phyloP scores from a whole-genome alignment of 768 basidiomycete genomes.

The Calocybe cyanea region DNA sequence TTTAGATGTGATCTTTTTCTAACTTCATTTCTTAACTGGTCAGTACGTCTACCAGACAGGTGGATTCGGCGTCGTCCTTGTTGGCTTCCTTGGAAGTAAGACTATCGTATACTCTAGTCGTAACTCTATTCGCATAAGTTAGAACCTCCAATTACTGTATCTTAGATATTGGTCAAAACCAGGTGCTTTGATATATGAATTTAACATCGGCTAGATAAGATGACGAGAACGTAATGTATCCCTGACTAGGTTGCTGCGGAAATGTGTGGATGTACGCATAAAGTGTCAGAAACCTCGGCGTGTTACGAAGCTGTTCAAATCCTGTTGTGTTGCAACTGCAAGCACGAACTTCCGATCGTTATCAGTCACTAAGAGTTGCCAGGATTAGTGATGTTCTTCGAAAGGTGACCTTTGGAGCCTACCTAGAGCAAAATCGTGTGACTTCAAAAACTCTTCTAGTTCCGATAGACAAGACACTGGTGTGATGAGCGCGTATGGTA shows the following conservation, averaged over 20 bases:
- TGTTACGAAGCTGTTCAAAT: conserved; percentile 61
- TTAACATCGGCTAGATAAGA: too few relatives aligned
- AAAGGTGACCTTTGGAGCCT: conserved; percentile 13
- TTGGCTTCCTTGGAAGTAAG: conserved; percentile 2
- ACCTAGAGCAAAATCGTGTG: conserved; percentile 78
- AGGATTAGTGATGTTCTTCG: background rate
- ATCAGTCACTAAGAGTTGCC: conserved; percentile 71
- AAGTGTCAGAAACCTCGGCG: conserved; percentile 36
- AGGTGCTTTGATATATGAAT: too few relatives aligned
- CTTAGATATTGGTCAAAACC: too few relatives aligned
- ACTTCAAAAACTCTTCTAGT: conserved; percentile 72
- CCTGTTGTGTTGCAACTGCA: conserved; percentile 73
- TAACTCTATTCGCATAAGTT: background rate
- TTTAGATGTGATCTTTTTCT: background rate
- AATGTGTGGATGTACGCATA: background rate
- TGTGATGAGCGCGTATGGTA: conserved; percentile 78
- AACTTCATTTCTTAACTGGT: too few relatives aligned
- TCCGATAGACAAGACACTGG: conserved; percentile 76
- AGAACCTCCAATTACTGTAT: too few relatives aligned
- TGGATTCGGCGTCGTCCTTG: background rate
- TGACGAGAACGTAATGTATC: too few relatives aligned
- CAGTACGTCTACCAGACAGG: background rate
- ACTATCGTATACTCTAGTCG: background rate
- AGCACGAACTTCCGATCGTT: conserved; percentile 76
- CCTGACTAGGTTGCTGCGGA: too few relatives aligned